Conservation (phyloP, 768 basidiomycete genomes). For the Tulasnella sp. region DNA sequence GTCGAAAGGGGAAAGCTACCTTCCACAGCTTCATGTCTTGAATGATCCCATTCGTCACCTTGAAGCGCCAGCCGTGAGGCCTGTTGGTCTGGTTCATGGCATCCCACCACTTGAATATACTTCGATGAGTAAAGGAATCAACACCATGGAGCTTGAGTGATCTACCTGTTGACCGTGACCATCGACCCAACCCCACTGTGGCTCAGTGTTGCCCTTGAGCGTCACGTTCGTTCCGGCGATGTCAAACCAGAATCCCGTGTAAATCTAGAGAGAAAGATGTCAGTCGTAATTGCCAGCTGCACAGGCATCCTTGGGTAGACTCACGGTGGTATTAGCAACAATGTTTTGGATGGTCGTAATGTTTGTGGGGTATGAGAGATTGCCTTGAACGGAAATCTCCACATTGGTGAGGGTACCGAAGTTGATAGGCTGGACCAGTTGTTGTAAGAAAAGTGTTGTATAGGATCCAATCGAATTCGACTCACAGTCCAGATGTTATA, state of each 20-base stretch:
- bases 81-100: constrained; percentile 26
- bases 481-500: constrained; percentile 45
- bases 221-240: constrained; percentile 24
- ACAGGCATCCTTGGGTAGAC: constrained; percentile 36
- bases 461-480: neutral
- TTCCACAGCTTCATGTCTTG: constrained; percentile 36
- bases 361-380: constrained; percentile 34
- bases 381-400: constrained; percentile 33
- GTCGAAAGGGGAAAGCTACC: neutral
- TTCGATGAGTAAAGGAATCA: neutral
- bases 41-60: constrained; percentile 32
- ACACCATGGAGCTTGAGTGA: constrained; percentile 9
- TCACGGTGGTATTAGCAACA: constrained; percentile 45
- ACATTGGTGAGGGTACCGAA: constrained; percentile 41
- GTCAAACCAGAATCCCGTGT: constrained; percentile 5
- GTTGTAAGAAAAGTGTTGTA: neutral
- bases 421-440: constrained; percentile 29
- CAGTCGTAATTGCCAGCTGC: constrained; percentile 23
- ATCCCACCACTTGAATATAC: constrained; percentile 16
- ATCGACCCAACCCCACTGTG: constrained; percentile 33
- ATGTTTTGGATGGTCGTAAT: constrained; percentile 32
- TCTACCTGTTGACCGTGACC: constrained; percentile 37
- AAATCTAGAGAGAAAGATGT: neutral
- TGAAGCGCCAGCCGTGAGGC: constrained; percentile 39
- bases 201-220: constrained; percentile 33